These are phyloP conservation scores for Vigna reflexopilosa DNA, from an alignment of 306 rosid genomes.

Conservation along the genomic window DNA sequence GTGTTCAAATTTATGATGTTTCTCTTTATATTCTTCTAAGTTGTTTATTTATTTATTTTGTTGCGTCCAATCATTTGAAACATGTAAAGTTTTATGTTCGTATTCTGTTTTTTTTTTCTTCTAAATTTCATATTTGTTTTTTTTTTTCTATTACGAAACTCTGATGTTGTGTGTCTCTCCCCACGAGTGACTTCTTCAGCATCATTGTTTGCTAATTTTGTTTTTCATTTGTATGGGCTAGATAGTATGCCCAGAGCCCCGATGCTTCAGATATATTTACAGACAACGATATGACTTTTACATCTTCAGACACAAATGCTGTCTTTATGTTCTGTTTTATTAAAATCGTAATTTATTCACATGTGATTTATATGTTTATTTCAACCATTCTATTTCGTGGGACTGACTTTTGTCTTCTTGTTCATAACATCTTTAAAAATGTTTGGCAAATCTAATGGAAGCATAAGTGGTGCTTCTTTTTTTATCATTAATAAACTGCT, in stretches of 20 bases:
- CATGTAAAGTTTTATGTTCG: not conserved
- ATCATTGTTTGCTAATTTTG: not conserved
- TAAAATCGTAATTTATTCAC: not conserved
- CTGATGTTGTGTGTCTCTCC: not conserved
- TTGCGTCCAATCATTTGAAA: constrained; percentile 9
- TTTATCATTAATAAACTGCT: constrained; percentile 16
- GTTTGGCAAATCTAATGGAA: constrained; percentile 10
- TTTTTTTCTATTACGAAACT: no score
- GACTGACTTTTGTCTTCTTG: not conserved
- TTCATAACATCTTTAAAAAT: not conserved
- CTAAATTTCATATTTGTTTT: no score
- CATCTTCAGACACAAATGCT: constrained; percentile 4
- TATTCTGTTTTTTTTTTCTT: not conserved
- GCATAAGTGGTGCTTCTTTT: not conserved
- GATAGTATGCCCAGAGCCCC: not conserved
- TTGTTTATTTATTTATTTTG: not conserved
- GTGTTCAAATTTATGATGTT: constrained; percentile 4
- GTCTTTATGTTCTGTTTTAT: constrained; percentile 30
- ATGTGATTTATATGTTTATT: not conserved
- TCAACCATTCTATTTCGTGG: constrained; percentile 2
- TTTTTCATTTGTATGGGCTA: constrained; percentile 9
- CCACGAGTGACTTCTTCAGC: constrained; percentile 3
- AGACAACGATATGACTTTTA: constrained; percentile 4
- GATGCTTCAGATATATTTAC: not conserved
- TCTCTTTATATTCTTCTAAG: not conserved